A percentile compares a stretch with the other conserved stretches of the same genome.
Evolutionary conservation across 2,329 filamentous ascomycete species (phyloP).

Genomic region (Fusarium hainanense): DNA sequence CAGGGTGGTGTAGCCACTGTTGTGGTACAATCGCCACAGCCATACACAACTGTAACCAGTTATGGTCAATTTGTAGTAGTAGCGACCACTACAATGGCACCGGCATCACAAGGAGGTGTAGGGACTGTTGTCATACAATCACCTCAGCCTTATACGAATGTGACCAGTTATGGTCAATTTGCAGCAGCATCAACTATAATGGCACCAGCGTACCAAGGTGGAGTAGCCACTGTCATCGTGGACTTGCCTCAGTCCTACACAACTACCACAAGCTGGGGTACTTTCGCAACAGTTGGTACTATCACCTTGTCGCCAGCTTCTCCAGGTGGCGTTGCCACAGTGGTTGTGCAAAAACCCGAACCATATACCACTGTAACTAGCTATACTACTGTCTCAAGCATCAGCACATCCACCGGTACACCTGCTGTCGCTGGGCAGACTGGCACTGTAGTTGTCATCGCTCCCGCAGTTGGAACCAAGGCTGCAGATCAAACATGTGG

Average conservation of each 20-base stretch:
- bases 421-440: neutral
- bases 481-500: slow-evolving; percentile 2
- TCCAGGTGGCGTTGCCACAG: too few species aligned
- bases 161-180: neutral
- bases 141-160: neutral
- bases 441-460: neutral
- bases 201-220: too few species aligned
- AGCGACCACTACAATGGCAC: neutral
- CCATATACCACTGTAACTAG: too few species aligned
- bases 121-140: neutral
- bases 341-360: too few species aligned
- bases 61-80: neutral
- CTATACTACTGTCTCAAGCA: neutral
- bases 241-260: too few species aligned
- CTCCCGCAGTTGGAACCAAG: neutral
- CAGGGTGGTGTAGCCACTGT: neutral
- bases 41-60: neutral
- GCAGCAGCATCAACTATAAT: neutral
- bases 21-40: neutral
- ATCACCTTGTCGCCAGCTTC: too few species aligned
- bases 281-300: too few species aligned
- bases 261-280: too few species aligned
- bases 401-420: neutral
- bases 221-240: too few species aligned
- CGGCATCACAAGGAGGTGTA: neutral